A percentile compares a stretch with the other conserved stretches of the same genome.
Evolutionary conservation across 306 rosid species (phyloP).

Genomic region (Quercus aquifolioides): DNA sequence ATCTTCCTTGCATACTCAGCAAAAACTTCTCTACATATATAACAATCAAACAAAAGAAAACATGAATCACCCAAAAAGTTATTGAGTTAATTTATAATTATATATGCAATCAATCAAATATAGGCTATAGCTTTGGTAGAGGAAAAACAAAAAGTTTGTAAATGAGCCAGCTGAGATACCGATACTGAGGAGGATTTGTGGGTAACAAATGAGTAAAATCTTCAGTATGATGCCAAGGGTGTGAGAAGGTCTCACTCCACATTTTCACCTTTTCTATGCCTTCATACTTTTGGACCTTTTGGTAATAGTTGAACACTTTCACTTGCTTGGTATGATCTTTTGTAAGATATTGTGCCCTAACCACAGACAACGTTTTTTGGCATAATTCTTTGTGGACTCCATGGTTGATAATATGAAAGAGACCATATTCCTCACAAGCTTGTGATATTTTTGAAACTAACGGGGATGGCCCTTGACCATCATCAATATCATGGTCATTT

Average conservation of each 20-base stretch:
- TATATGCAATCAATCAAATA: no score
- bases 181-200: conserved; percentile 24
- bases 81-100: no score
- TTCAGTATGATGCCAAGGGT: conserved; percentile 33
- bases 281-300: conserved; percentile 6
- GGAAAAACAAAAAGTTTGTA: no score
- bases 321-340: conserved; percentile 29
- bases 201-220: conserved; percentile 30
- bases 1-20: conserved; percentile 46
- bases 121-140: no score
- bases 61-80: no score
- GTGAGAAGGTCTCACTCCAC: conserved; percentile 51
- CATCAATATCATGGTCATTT: not conserved
- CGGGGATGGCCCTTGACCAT: no score
- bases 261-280: conserved; percentile 15
- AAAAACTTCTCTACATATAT: conserved; percentile 32
- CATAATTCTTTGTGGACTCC: conserved; percentile 43
- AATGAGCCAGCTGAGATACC: conserved; percentile 1
- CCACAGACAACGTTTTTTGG: conserved; percentile 20
- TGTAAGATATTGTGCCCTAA: conserved; percentile 18
- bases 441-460: conserved; percentile 31
- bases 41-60: not conserved
- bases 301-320: conserved; percentile 24
- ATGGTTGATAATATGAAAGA: conserved; percentile 49
- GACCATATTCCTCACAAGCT: conserved; percentile 51